Evolutionary conservation across 2,329 filamentous ascomycete genomes (phyloP).

Genomic region (Sclerotinia glacialis): DNA sequence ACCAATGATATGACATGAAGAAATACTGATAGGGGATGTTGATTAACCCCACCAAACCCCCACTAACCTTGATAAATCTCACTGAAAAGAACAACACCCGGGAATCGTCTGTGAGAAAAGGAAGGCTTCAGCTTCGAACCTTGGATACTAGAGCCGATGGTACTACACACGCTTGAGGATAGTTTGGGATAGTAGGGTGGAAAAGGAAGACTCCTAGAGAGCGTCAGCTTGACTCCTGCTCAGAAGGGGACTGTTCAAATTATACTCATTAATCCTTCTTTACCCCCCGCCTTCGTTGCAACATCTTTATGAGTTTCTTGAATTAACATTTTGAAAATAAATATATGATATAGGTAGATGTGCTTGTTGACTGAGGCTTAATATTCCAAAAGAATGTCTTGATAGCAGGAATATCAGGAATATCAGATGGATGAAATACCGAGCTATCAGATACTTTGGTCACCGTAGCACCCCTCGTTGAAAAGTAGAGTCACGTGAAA

Average conservation of each 20-base stretch:
- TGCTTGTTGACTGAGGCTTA: neutral
- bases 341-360: neutral
- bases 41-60: constrained; percentile 14
- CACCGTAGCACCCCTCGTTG: constrained; percentile 12
- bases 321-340: constrained; percentile 52
- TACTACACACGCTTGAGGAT: constrained; percentile 71
- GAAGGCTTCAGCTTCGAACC: constrained; percentile 23
- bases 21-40: neutral
- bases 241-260: constrained; percentile 9
- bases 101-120: constrained; percentile 58
- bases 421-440: neutral
- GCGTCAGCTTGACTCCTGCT: neutral
- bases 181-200: constrained; percentile 79
- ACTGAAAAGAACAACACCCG: constrained; percentile 82
- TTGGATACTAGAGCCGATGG: neutral
- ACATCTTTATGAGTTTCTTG: constrained; percentile 59
- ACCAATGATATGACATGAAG: constrained; percentile 1
- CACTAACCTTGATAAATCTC: constrained; percentile 88
- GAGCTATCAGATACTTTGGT: neutral
- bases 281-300: constrained; percentile 55
- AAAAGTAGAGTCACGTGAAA: too few species aligned
- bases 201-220: constrained; percentile 78
- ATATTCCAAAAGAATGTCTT: neutral
- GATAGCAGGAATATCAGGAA: neutral
- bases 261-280: constrained; percentile 52